Base-by-base conservation (phyloP, 2,329 filamentous ascomycete species). In the Leptosphaerulina australis region DNA sequence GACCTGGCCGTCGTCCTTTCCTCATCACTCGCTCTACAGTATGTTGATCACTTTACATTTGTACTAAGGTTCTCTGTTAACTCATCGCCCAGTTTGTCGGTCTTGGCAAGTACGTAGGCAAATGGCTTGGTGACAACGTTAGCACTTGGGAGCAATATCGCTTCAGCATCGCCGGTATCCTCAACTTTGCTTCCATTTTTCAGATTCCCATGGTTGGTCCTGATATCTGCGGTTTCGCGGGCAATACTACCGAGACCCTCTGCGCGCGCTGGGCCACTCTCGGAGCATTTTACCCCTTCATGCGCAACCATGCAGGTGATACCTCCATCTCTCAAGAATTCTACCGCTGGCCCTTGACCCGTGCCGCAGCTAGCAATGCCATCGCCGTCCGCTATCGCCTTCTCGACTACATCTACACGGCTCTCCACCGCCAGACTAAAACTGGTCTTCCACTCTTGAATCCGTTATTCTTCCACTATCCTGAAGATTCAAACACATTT, bases 391-490 rank as follows among this genome's bases (percentile, higher is more conserved):
- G 88, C 12, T 92, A 91, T 74, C 79, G 82, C 11, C 76, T 92
- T 12, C 78, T 92, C 3, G 88, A 91, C 63, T 91, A 91, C 73
- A 79, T 90, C 53, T 91, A 91, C 76, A 91, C 88, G 1, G 82
- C 85, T 1, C 78, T 90, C 65, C 77, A 85, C 63, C 72, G 74
- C 41, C 82, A 88, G 69, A 80, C 78, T 20, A 59, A 76, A 14
- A 81, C 82, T 24, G 88, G 88, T 22, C 79, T 80, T 3, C 87
- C 89, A 0, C 74, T 84, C 36, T 71, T 90, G 20, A 84, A 83
- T 58, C 88, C 88, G 0, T 69, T 91, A 49, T 90, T 88, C 72
- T 92, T 86, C 74, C 69, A 83, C 28, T 92, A 91, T 67, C 88
- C 83, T 0, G 55, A 74, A 8, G 83, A 85, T 49, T 53, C 64